A percentile compares a stretch with the other conserved stretches of the same genome.
phyloP scores from a whole-genome alignment of 1,284 basidiomycete genomes.

The Sporisorium reilianum region DNA sequence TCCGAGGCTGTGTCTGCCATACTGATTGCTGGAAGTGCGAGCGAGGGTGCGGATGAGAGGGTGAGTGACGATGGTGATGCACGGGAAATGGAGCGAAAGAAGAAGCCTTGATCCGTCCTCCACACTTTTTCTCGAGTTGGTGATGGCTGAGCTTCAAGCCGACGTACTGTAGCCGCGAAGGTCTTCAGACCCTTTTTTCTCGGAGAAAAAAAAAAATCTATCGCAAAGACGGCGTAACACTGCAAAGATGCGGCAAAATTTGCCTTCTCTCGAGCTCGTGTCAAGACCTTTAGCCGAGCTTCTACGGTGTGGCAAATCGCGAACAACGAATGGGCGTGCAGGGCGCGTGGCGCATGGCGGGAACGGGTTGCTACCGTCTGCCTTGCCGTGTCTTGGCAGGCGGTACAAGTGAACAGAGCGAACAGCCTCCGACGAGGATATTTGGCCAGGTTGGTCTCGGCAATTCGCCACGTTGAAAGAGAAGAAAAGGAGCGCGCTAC shows the following conservation, averaged over 20 bases:
- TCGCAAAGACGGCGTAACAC: neutral
- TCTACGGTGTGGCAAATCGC: neutral
- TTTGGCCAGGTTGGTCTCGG: no score
- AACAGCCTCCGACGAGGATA: no score
- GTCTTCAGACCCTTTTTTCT: neutral
- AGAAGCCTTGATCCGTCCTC: neutral
- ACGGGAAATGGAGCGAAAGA: neutral
- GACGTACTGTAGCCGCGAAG: neutral
- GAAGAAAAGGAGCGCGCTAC: no score
- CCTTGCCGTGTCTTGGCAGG: no score
- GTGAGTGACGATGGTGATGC: neutral
- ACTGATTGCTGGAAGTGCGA: neutral
- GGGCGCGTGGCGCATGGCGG: neutral
- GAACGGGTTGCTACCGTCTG: neutral
- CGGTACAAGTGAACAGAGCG: no score
- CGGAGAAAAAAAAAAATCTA: neutral
- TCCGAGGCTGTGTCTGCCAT: conserved; percentile 20
- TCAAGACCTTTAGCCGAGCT: no score
- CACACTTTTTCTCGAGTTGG: neutral
- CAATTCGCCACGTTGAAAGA: no score
- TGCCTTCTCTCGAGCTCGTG: no score
- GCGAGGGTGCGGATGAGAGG: neutral
- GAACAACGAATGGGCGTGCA: neutral
- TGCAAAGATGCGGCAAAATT: no score
- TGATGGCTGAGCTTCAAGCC: neutral